Evolutionary conservation across 2,329 filamentous ascomycete species (phyloP), one percentile per base, ranked within the genome.

Genomic region (Lachnellula occidentalis): DNA sequence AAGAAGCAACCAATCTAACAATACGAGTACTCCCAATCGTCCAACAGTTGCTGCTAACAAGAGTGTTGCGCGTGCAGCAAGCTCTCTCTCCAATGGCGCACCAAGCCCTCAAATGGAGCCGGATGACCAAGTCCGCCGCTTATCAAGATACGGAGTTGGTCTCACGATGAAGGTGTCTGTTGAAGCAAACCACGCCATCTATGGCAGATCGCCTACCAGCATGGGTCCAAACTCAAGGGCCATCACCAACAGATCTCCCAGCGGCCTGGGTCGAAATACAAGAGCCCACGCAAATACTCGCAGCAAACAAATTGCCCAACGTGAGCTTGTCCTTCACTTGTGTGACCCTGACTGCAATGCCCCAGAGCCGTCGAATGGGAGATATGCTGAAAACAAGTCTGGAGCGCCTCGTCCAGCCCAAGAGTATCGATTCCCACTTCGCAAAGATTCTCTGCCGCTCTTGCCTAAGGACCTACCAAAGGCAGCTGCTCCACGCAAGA

Each of bases 311-410:
- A n/a, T 27, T 31, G 5, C n/a, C 8, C n/a, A 46, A 19, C 43
- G 43, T 17, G 22, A 46, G 12, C 12, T 43, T 6, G 5, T 46
- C 22, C 43, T 46, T 17, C 11, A 31, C 5, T 6, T 21, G 9
- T 21, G 5, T 6, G 2, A n/a, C 4, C 22, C 8, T 12, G 48
- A 36, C 54, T 45, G 12, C 31, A 55, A 45, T 39, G 47, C 24
- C 48, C 43, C 21, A 21, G 51, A 15, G 37, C 45, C 12, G 53
- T 55, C 50, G 46, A 49, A 34, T 50, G 54, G 21, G 48, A 55
- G 4, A 17, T 51, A 12, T 42, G 57, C 46, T 55, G 57, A 50
- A 52, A 31, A 31, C 9, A 31, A 31, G 52, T 34, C 31, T 6
- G 14, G 14, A 15, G 22, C 22, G 5, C 5, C 15, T 14, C 43